Conservation (phyloP, 108 stramenopile genomes). For the Chaetoceros tenuissimus region DNA sequence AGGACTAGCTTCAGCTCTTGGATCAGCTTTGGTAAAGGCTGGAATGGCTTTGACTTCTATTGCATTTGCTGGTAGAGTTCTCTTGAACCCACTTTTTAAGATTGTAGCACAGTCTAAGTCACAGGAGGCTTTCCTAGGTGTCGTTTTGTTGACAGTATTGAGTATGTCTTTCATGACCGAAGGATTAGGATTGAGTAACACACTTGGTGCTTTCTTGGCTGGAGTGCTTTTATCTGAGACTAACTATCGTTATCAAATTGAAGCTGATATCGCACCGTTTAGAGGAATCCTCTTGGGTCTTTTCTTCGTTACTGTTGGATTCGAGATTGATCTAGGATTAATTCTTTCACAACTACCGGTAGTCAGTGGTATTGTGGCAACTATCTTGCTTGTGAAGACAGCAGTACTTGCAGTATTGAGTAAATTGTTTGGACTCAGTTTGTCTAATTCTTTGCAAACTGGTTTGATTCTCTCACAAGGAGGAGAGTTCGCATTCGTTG, state of each 20-base stretch:
- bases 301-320: conserved; percentile 95
- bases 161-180: conserved; percentile 88
- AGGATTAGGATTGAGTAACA: conserved; percentile 88
- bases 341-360: conserved; percentile 49
- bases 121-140: conserved; percentile 88
- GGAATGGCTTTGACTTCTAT: conserved; percentile 64
- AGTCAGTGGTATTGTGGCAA: conserved; percentile 56
- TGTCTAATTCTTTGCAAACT: conserved; percentile 60
- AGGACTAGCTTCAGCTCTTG: conserved; percentile 53
- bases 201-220: conserved; percentile 88
- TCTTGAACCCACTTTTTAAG: conserved; percentile 72
- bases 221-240: conserved; percentile 86
- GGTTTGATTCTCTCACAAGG: conserved; percentile 87
- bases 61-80: conserved; percentile 60
- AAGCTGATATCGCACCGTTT: conserved; percentile 83
- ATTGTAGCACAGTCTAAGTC: conserved; percentile 51
- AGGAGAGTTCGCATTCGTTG: conserved; percentile 93
- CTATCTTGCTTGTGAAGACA: conserved; percentile 72
- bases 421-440: conserved; percentile 49
- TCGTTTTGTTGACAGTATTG: conserved; percentile 74
- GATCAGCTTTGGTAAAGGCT: conserved; percentile 68
- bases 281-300: conserved; percentile 88
- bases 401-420: conserved; percentile 51
- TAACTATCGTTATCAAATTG: conserved; percentile 72
- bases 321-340: conserved; percentile 84